Base-by-base conservation (phyloP, 2,329 filamentous ascomycete species). In the Aspergillus aculeatus region DNA sequence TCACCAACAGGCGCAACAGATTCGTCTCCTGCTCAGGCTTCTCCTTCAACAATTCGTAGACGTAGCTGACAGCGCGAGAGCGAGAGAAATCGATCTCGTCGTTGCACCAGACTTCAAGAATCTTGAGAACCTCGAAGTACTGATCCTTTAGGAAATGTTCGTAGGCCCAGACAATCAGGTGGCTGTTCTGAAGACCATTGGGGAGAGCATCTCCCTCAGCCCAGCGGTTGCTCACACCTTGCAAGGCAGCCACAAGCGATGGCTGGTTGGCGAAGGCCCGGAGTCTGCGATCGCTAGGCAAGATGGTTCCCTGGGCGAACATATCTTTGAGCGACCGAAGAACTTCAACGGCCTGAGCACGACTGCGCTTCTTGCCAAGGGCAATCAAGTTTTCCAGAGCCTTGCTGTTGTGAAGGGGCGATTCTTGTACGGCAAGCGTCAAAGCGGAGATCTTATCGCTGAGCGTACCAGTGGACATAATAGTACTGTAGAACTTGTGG, bases 11-110 rank as follows among this genome's bases (percentile, higher is more conserved):
- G 56, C 94, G 88, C 62, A 99, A 81, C 63, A 99, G 80, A 73
- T 99, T 99, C 57, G 94, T 89, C 76, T 99, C 95, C 73, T 99
- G 95, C 76, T 99, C 95, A 0, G 95, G 94, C 78, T 96, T 99
- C 74, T 96, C 93, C 74, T 92, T 95, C 62, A 99, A 80, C 44
- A 99, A 81, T 64, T 94, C 92, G 73, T 89, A 98, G 41, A 98
- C 89, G 69, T 96, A 96, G 66, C 92, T 95, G 49, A 99, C 84
- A 3, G 94, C 90, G 65, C 91, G 88, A 52, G 89, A 90, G 62
- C 96, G 88, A 47, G 96, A 92, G 76, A 94, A 98, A 71, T 96
- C 91, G 56, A 99, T 90, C 78, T 98, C 95, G 68, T 99, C 95
- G 57, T 90, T 91, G 74, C 91, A 96, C 91, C 95, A 97, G 12